These are phyloP conservation scores for Fusarium sulawesiense DNA, from an alignment of 2,329 filamentous ascomycete genomes.

Conservation along the genomic window DNA sequence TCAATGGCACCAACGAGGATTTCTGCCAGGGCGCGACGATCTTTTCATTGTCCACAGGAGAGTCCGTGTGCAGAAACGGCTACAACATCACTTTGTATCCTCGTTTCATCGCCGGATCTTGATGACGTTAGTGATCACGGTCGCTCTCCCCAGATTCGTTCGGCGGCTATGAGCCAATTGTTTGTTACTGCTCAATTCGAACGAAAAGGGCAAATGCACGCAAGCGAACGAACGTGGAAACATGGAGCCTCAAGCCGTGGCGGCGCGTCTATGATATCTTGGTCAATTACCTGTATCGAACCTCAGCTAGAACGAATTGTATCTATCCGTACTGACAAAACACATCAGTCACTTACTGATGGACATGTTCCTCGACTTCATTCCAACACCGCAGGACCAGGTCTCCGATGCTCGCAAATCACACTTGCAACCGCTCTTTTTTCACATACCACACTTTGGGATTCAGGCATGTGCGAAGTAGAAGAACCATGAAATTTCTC, in stretches of 20 bases:
- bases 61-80: constrained; percentile 44
- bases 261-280: background rate
- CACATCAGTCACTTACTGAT: constrained; percentile 1
- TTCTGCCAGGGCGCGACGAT: constrained; percentile 30
- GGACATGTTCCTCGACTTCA: constrained; percentile 7
- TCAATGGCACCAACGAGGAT: constrained; percentile 27
- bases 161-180: constrained; percentile 40
- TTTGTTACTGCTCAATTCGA: constrained; percentile 13
- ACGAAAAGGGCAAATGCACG: constrained; percentile 41
- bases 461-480: constrained; percentile 18
- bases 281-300: background rate
- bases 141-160: constrained; percentile 39
- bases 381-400: constrained; percentile 2
- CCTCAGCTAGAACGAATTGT: background rate
- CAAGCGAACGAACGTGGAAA: constrained; percentile 23
- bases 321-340: background rate
- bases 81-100: constrained; percentile 44
- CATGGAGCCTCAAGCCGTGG: constrained; percentile 6
- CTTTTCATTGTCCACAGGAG: constrained; percentile 42
- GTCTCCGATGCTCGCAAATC: background rate
- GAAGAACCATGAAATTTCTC: constrained; percentile 24
- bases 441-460: constrained; percentile 11
- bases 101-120: constrained; percentile 42
- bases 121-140: constrained; percentile 40
- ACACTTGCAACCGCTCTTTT: background rate